These are phyloP conservation scores for Mortierella sp. DNA, from an alignment of 371 early-diverging fungal genomes.

Conservation along the genomic window DNA sequence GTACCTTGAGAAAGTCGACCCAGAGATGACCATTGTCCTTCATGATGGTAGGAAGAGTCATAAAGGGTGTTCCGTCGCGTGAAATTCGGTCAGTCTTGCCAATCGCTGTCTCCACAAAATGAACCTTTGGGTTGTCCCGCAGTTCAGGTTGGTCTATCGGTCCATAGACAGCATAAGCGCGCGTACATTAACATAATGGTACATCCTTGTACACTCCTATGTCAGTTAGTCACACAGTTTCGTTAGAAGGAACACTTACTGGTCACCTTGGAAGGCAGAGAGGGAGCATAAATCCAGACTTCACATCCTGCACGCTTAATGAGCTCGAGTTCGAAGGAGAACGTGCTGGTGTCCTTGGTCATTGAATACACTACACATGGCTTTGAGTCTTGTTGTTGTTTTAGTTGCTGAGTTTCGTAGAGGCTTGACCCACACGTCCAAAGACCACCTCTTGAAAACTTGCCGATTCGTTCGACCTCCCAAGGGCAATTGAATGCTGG, in stretches of 20 bases:
- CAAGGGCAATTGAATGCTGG: constrained; percentile 25
- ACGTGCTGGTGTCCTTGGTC: not conserved
- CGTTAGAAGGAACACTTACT: not conserved
- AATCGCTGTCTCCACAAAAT: constrained; percentile 10
- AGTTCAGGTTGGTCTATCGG: not conserved
- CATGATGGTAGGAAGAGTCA: constrained; percentile 15
- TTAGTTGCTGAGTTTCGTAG: not conserved
- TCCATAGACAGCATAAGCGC: not conserved
- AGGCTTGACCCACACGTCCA: constrained; percentile 19
- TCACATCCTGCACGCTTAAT: constrained; percentile 21
- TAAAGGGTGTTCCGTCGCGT: not conserved
- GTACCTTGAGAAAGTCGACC: constrained; percentile 18
- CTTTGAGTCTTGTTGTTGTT: not conserved
- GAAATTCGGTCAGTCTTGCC: not conserved
- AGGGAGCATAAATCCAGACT: constrained; percentile 18
- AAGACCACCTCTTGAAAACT: constrained; percentile 15
- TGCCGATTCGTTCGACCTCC: constrained; percentile 16
- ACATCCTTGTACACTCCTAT: not conserved
- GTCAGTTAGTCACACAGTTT: not conserved
- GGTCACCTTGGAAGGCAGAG: not conserved
- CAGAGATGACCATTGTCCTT: constrained; percentile 20
- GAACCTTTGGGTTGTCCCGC: constrained; percentile 8
- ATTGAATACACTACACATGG: constrained; percentile 20
- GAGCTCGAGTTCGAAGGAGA: constrained; percentile 19
- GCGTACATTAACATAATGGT: not conserved